Conservation (phyloP, 768 basidiomycete genomes). For the Panaeolus cyanescens region DNA sequence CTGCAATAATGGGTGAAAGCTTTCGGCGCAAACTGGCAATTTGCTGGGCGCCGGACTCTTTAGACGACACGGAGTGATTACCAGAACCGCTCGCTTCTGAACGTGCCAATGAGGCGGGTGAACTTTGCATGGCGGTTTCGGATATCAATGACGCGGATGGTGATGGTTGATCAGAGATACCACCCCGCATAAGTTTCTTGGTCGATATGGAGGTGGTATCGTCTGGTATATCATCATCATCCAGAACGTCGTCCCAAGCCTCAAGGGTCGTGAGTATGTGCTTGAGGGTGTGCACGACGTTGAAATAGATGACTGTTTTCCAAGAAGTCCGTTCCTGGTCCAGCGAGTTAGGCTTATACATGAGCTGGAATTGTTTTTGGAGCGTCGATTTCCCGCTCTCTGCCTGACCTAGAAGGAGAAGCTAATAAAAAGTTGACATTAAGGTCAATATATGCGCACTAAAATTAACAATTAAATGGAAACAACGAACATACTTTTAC, state of each 20-base stretch:
- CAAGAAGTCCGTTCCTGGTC: constrained; percentile 72
- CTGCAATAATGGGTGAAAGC: constrained; percentile 59
- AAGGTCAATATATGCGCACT: constrained; percentile 39
- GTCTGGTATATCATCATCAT: constrained; percentile 36
- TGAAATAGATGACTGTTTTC: constrained; percentile 77
- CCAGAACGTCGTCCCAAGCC: constrained; percentile 59
- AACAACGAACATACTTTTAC: constrained; percentile 53
- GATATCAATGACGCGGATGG: constrained; percentile 40
- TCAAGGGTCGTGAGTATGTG: constrained; percentile 68
- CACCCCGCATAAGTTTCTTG: constrained; percentile 26
- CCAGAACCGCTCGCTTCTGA: constrained; percentile 29
- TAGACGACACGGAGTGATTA: constrained; percentile 25
- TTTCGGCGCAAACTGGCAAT: constrained; percentile 61
- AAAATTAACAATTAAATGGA: neutral
- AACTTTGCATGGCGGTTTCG: constrained; percentile 17
- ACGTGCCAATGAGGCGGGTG: constrained; percentile 26
- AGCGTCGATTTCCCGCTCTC: constrained; percentile 80
- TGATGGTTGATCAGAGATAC: constrained; percentile 40
- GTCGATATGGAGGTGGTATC: constrained; percentile 28
- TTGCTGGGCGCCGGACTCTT: constrained; percentile 33
- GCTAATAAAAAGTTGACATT: constrained; percentile 33
- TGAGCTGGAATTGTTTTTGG: constrained; percentile 80
- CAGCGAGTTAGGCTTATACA: constrained; percentile 73
- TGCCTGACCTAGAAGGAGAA: constrained; percentile 77
- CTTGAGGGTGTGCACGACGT: constrained; percentile 70